Conservation (phyloP, 148 eudicot genomes). For the Oxyria digyna region DNA sequence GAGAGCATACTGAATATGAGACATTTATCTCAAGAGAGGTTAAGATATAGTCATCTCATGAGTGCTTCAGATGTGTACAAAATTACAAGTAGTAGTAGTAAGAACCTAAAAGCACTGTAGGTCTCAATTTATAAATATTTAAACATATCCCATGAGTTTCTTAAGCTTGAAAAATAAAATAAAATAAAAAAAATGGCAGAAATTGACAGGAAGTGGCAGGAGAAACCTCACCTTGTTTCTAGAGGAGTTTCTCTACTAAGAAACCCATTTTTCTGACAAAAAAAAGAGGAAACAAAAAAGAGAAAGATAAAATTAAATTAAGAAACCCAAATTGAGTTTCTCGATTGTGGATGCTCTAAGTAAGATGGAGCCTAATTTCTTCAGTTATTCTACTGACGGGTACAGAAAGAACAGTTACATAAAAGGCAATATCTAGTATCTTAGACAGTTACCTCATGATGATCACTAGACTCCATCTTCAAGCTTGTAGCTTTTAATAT, state of each 20-base stretch:
- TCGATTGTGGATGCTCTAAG: neutral
- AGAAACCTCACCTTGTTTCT: no score
- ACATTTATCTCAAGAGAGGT: neutral
- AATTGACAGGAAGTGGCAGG: no score
- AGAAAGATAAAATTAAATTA: no score
- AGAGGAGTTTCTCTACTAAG: no score
- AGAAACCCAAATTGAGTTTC: no score
- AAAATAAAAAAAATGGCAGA: no score
- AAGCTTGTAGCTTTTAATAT: slow-evolving; percentile 13
- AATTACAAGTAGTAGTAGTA: neutral
- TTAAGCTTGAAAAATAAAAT: no score
- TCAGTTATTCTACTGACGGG: neutral
- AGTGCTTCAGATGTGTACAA: neutral
- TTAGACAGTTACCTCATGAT: slow-evolving; percentile 34
- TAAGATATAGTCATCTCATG: neutral
- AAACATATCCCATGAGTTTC: no score
- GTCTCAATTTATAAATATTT: neutral
- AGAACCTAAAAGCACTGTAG: neutral
- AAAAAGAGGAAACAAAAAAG: no score
- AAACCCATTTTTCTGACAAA: no score
- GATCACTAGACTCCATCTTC: slow-evolving; percentile 18
- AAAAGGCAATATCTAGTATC: slow-evolving; percentile 3
- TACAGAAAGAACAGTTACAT: slow-evolving; percentile 6
- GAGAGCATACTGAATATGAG: neutral
- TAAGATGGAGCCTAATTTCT: neutral